Evolutionary conservation across 805 yeast genomes (phyloP), one percentile per base, ranked within the genome.

Genomic region (Kluyveromyces aestuarii): DNA sequence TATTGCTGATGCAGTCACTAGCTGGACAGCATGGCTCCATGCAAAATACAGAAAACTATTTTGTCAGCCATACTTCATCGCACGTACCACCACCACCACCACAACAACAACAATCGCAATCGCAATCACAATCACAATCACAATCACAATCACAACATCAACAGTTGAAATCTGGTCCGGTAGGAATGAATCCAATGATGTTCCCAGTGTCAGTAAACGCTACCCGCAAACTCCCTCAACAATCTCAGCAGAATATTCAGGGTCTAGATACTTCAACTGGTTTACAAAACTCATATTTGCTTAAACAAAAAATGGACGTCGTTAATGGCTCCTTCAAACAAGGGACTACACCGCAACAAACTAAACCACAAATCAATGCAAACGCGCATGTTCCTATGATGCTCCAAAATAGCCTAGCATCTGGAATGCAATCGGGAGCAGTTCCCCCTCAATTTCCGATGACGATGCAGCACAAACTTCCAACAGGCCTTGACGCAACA

Each of bases 301-400:
- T 60, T 51, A 62, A 62, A 35, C 65, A 63, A 41, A 63, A 64
- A 49, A 36, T 58, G 44, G 66, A 63, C 25, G 53, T 50, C 50
- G 40, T 47, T 44, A 51, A 47, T 43, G 45, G 48, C 45, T 50
- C 50, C 21, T 46, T 47, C 48, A 48, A 49, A 37, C 58, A 52
- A 42, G 53, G 51, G 36, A 50, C 54, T 48, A 43, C 58, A 48
- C 40, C 63, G 8, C 48, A 49, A 19, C 56, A 46, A 10, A 45
- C 46, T 17, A 57, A 55, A 27, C 53, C 45, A 8, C 56, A 52
- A 35, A 33, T 50, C 8, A 53, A 27, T 27, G 50, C 48, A 14
- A 48, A 44, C 42, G 50, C 47, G 38, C 50, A 49, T 33, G 37
- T 60, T 19, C 45, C 45, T 17, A 35, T 35, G 27, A 30, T 43